Evolutionary conservation across 2,329 filamentous ascomycete species (phyloP).

Genomic region (Xylaria digitata): DNA sequence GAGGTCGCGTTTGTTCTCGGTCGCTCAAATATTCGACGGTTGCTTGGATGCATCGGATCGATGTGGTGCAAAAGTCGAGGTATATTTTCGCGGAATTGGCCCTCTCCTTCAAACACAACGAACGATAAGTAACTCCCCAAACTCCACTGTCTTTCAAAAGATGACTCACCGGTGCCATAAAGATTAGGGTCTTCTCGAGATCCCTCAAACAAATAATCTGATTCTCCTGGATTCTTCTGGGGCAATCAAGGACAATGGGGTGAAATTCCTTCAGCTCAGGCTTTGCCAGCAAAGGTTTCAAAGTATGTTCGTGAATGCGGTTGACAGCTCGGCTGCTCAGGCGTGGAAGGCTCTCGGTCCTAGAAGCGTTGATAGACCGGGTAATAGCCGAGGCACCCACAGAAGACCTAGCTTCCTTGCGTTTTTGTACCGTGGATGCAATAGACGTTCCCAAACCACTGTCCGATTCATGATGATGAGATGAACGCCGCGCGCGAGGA

Average conservation of each 20-base stretch:
- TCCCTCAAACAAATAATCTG: constrained; percentile 92
- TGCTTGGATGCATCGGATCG: constrained; percentile 88
- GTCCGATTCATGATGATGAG: constrained; percentile 80
- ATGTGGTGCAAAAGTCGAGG: constrained; percentile 88
- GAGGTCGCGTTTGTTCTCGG: constrained; percentile 83
- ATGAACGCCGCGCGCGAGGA: constrained; percentile 65
- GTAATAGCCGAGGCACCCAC: constrained; percentile 68
- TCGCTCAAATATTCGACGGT: constrained; percentile 88
- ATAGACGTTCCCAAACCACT: constrained; percentile 90
- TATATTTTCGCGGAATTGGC: constrained; percentile 77
- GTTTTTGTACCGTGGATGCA: constrained; percentile 67
- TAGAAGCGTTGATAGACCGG: constrained; percentile 64
- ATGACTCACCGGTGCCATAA: constrained; percentile 91
- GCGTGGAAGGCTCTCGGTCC: constrained; percentile 63
- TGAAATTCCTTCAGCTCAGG: constrained; percentile 82
- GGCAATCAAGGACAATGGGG: constrained; percentile 80
- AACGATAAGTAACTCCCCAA: constrained; percentile 75
- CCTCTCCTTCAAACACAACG: constrained; percentile 80
- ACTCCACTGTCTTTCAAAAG: constrained; percentile 62
- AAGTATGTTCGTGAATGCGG: constrained; percentile 82
- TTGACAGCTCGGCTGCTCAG: constrained; percentile 77
- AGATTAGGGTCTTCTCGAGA: constrained; percentile 91
- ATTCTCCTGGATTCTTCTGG: constrained; percentile 81
- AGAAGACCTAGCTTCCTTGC: constrained; percentile 56
- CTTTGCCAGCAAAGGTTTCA: constrained; percentile 81